phyloP scores from a whole-genome alignment of 805 yeast species.

The Cyberlindnera maclurae region DNA sequence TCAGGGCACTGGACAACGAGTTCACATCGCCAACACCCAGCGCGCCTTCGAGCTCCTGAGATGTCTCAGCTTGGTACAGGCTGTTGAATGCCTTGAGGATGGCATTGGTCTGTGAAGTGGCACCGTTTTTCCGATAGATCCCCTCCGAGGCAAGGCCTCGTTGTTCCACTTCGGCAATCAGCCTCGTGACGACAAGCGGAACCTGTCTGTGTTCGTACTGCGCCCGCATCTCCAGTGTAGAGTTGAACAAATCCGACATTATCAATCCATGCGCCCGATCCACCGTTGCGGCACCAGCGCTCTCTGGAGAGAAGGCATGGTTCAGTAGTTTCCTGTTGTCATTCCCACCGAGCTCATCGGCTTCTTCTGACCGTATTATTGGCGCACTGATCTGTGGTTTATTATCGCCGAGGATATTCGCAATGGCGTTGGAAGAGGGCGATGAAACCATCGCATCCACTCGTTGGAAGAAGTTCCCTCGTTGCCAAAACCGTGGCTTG shows the following conservation, averaged over 20 bases:
- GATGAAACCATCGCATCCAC: slow-evolving; percentile 16
- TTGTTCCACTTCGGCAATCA: slow-evolving; percentile 70
- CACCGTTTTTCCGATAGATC: slow-evolving; percentile 77
- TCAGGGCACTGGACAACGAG: slow-evolving; percentile 81
- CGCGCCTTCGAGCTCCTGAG: slow-evolving; percentile 27
- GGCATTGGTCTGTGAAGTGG: slow-evolving; percentile 28
- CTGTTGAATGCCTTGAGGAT: slow-evolving; percentile 26
- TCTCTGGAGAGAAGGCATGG: slow-evolving; percentile 1
- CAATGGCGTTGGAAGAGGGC: slow-evolving; percentile 15
- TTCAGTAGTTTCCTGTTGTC: slow-evolving; percentile 28
- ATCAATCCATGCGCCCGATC: slow-evolving; percentile 1
- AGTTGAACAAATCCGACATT: slow-evolving; percentile 24
- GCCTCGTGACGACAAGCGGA: slow-evolving; percentile 66
- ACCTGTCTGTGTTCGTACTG: slow-evolving; percentile 51
- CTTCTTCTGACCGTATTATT: slow-evolving; percentile 27
- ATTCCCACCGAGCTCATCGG: slow-evolving; percentile 28
- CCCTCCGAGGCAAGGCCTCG: slow-evolving; percentile 80
- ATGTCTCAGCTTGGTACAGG: slow-evolving; percentile 25
- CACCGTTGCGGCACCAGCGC: neutral
- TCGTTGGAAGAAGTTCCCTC: slow-evolving; percentile 17
- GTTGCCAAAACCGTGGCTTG: slow-evolving; percentile 28
- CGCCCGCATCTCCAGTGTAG: slow-evolving; percentile 58
- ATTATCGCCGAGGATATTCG: slow-evolving; percentile 11
- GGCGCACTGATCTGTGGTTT: slow-evolving; percentile 30
- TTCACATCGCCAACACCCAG: slow-evolving; percentile 60